These are phyloP conservation scores for Acacia crassicarpa DNA, from an alignment of 306 rosid genomes.

Conservation along the genomic window DNA sequence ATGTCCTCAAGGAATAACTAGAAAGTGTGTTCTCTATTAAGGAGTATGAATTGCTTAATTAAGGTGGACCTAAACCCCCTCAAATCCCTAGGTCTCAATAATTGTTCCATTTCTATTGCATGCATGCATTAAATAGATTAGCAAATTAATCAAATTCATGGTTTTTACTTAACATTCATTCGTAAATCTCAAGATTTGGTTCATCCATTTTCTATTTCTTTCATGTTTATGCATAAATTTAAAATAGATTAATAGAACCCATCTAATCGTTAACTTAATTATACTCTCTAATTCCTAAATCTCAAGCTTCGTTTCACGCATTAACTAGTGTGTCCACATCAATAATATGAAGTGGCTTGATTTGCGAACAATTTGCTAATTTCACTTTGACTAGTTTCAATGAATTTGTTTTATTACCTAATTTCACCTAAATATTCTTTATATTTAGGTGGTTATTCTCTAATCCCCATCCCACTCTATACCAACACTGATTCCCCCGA, in stretches of 20 bases:
- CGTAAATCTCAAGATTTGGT: not conserved
- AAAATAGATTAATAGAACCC: not conserved
- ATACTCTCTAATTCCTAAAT: not conserved
- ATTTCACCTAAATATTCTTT: too few species aligned
- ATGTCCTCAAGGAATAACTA: not conserved
- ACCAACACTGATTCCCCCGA: not conserved
- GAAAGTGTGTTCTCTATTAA: not conserved
- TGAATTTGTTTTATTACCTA: too few species aligned
- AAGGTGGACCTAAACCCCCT: not conserved
- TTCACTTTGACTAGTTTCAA: too few species aligned
- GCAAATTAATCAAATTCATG: not conserved
- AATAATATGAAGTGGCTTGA: too few species aligned
- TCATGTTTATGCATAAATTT: not conserved
- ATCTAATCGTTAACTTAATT: too few species aligned
- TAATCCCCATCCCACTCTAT: not conserved
- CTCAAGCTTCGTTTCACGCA: too few species aligned
- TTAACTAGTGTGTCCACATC: too few species aligned
- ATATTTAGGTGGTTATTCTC: too few species aligned
- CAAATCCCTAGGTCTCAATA: not conserved
- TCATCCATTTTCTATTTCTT: not conserved
- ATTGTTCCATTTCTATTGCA: not conserved
- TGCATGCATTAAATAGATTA: not conserved
- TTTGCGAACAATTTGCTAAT: too few species aligned
- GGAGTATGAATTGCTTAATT: not conserved
- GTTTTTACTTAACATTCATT: not conserved